These are phyloP conservation scores for Coemansia sp. DNA, from an alignment of 192 early-diverging fungal species.

Conservation along the genomic window DNA sequence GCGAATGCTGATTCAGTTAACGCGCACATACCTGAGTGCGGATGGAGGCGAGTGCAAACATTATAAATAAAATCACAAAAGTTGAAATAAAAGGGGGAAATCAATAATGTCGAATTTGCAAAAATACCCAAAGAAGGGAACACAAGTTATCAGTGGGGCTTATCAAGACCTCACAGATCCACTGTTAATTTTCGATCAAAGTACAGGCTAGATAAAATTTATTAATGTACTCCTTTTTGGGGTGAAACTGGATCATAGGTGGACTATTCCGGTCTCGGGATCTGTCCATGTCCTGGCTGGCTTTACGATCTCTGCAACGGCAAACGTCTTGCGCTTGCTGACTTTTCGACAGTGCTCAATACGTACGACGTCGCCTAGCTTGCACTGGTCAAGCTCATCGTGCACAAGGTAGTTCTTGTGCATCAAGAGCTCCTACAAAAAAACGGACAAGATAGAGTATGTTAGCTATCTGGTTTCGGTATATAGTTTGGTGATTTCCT, in stretches of 20 bases:
- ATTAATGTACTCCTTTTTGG: not conserved
- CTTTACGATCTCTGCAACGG: slow-evolving; percentile 81
- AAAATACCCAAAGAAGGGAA: not conserved
- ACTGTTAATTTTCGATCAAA: not conserved
- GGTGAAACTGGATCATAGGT: slow-evolving; percentile 18
- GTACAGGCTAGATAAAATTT: not conserved
- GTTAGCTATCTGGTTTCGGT: not conserved
- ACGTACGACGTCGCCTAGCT: slow-evolving; percentile 87
- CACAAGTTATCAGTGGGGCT: not conserved
- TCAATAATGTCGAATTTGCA: not conserved
- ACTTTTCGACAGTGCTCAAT: slow-evolving; percentile 89
- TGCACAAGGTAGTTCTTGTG: slow-evolving; percentile 92
- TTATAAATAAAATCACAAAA: slow-evolving; percentile 1
- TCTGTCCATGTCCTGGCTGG: slow-evolving; percentile 54
- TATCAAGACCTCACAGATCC: not conserved
- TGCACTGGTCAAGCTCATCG: slow-evolving; percentile 80
- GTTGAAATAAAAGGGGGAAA: slow-evolving; percentile 2
- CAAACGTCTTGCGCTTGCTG: slow-evolving; percentile 87
- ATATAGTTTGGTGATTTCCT: not conserved
- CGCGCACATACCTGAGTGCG: slow-evolving; percentile 39
- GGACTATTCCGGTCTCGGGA: slow-evolving; percentile 52
- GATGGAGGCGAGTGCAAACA: slow-evolving; percentile 44
- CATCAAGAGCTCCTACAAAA: slow-evolving; percentile 67
- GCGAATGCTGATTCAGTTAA: not conserved
- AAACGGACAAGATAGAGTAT: not conserved